A percentile compares a stretch with the other conserved stretches of the same genome.
These are phyloP conservation scores for Claviceps purpurea DNA, from an alignment of 2,329 filamentous ascomycete species.

Conservation along the genomic window DNA sequence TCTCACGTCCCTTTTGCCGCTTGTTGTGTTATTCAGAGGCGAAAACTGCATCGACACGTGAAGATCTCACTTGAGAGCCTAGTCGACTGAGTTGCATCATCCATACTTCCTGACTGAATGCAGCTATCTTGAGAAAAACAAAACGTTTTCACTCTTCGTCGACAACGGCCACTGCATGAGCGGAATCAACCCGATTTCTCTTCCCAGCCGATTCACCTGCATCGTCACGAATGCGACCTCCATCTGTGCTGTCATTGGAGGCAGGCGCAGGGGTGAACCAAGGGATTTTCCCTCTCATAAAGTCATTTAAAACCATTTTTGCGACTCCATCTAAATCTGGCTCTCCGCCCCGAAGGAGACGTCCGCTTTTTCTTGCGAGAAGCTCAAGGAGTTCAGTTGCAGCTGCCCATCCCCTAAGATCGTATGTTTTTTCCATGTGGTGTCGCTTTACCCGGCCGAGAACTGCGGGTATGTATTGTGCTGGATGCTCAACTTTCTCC, in stretches of 20 bases:
- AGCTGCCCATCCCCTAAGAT: conserved; percentile 65
- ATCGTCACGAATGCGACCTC: conserved; percentile 59
- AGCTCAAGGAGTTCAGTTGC: conserved; percentile 75
- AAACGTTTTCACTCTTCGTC: neutral
- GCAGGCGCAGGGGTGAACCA: conserved; percentile 82
- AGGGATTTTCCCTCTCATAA: conserved; percentile 85
- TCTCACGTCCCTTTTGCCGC: neutral
- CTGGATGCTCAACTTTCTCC: conserved; percentile 91
- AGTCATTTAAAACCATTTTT: conserved; percentile 95
- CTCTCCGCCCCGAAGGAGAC: conserved; percentile 83
- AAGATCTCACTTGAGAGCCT: neutral
- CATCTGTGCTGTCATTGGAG: conserved; percentile 33
- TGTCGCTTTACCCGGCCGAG: conserved; percentile 68
- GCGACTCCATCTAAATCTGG: conserved; percentile 89
- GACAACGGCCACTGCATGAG: conserved; percentile 17
- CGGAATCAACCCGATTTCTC: conserved; percentile 48
- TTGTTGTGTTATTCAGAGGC: neutral
- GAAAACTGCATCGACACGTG: neutral
- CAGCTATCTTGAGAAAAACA: neutral
- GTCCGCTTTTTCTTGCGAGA: conserved; percentile 73
- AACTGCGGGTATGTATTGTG: conserved; percentile 84
- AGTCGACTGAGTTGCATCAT: neutral
- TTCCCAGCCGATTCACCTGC: conserved; percentile 82
- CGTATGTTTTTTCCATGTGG: conserved; percentile 88
- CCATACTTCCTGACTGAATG: neutral